These are phyloP conservation scores for Elsinoe arachidis DNA, from an alignment of 2,329 filamentous ascomycete genomes.

Conservation along the genomic window DNA sequence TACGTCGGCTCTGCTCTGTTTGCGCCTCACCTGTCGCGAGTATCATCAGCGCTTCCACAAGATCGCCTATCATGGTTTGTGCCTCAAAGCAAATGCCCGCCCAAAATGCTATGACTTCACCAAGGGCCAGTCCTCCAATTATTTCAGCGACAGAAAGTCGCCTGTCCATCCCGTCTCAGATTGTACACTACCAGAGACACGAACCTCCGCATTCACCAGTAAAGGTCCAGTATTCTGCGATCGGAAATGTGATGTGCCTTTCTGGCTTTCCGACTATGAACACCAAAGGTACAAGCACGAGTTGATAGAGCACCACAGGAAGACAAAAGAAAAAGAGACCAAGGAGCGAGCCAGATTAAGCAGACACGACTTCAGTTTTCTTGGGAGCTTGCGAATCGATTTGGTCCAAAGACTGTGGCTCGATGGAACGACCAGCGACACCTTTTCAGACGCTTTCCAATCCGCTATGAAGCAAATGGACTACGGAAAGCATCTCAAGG, in stretches of 20 bases:
- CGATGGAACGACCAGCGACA: neutral
- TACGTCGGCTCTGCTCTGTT: neutral
- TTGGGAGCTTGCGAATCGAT: neutral
- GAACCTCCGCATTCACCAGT: no score
- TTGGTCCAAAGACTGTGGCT: neutral
- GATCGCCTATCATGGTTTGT: neutral
- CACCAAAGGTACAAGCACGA: neutral
- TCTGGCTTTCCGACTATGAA: no score
- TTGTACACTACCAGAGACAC: no score
- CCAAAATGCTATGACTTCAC: neutral
- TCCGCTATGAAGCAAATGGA: neutral
- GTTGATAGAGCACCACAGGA: neutral
- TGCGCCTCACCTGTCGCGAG: neutral
- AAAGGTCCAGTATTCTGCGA: neutral
- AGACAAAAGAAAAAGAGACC: neutral
- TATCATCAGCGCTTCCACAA: neutral
- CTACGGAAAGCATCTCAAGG: neutral
- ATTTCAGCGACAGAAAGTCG: neutral
- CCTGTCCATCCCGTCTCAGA: no score
- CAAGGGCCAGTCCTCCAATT: neutral
- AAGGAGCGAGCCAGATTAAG: neutral
- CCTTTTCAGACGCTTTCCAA: neutral
- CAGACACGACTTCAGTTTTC: neutral
- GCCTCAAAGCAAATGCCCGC: neutral
- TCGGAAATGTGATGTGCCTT: neutral